Evolutionary conservation across 2,329 filamentous ascomycete genomes (phyloP).

Genomic region (Phyllosticta citriasiana): DNA sequence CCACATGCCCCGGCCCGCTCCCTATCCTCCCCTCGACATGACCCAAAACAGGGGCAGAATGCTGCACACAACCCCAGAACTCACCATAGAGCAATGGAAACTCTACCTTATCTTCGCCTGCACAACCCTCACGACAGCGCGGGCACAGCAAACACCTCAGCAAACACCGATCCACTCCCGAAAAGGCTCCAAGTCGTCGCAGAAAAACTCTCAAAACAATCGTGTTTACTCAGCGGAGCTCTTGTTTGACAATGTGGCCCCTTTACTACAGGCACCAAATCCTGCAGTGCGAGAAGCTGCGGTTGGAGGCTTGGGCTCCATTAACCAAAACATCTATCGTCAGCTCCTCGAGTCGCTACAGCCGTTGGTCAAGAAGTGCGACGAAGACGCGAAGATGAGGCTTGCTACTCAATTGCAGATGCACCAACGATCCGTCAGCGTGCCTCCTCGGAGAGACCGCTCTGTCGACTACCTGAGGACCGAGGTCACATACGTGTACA

Average conservation of each 20-base stretch:
- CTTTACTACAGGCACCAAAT: slow-evolving; percentile 70
- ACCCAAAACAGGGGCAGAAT: slow-evolving; percentile 48
- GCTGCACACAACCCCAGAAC: slow-evolving; percentile 65
- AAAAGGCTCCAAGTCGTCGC: slow-evolving; percentile 65
- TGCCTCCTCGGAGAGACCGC: slow-evolving; percentile 64
- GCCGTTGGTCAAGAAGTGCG: slow-evolving; percentile 74
- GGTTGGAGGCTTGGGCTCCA: slow-evolving; percentile 83
- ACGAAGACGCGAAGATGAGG: slow-evolving; percentile 75
- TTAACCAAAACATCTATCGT: slow-evolving; percentile 88
- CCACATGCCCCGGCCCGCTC: slow-evolving; percentile 46
- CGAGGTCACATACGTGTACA: slow-evolving; percentile 93
- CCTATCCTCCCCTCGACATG: slow-evolving; percentile 51
- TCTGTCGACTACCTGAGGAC: slow-evolving; percentile 82
- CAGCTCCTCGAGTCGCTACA: slow-evolving; percentile 84
- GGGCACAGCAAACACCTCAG: slow-evolving; percentile 48
- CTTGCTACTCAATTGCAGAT: slow-evolving; percentile 34
- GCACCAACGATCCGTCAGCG: slow-evolving; percentile 78
- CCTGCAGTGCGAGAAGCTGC: slow-evolving; percentile 79
- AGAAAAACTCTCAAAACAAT: slow-evolving; percentile 48
- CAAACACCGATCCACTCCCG: slow-evolving; percentile 63
- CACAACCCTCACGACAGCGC: slow-evolving; percentile 81
- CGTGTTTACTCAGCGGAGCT: slow-evolving; percentile 82
- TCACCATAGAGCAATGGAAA: slow-evolving; percentile 96
- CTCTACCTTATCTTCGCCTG: slow-evolving; percentile 95
- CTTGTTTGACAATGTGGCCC: slow-evolving; percentile 85